Conservation (phyloP, 768 basidiomycete species). For the Lentinula boryana region DNA sequence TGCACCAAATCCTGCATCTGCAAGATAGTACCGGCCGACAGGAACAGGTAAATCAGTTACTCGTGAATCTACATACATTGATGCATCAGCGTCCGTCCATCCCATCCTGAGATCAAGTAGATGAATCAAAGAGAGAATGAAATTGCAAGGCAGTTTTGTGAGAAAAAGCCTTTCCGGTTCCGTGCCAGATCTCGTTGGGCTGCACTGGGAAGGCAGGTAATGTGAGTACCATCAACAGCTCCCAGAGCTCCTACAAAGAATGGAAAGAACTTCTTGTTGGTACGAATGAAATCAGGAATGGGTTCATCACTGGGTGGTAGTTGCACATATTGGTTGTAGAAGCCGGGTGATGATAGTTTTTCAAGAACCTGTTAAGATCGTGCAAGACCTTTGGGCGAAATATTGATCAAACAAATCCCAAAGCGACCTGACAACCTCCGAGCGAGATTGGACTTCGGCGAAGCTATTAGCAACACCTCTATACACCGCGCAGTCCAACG, state of each 20-base stretch:
- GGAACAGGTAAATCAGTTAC: constrained; percentile 11
- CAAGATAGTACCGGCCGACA: constrained; percentile 14
- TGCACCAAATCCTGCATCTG: constrained; percentile 13
- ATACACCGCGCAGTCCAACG: too few relatives aligned
- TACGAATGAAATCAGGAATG: constrained; percentile 7
- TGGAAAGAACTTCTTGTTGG: constrained; percentile 18
- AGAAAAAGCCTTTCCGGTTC: constrained; percentile 18
- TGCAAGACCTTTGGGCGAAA: too few relatives aligned
- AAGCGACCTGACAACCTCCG: too few relatives aligned
- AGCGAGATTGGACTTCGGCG: too few relatives aligned
- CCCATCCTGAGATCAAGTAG: constrained; percentile 19
- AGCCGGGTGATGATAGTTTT: neutral
- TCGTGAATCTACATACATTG: constrained; percentile 11
- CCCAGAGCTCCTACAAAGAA: constrained; percentile 18
- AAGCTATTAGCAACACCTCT: too few relatives aligned
- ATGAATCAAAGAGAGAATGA: constrained; percentile 15
- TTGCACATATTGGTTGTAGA: constrained; percentile 6
- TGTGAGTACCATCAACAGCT: constrained; percentile 21
- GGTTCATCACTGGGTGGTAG: neutral
- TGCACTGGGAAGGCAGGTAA: constrained; percentile 10
- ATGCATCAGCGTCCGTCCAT: constrained; percentile 16
- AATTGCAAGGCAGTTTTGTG: constrained; percentile 20
- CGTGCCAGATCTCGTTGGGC: constrained; percentile 7
- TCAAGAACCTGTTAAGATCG: too few relatives aligned
- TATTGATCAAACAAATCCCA: too few relatives aligned